Evolutionary conservation across 2,329 filamentous ascomycete genomes (phyloP), one percentile per base, ranked within the genome.

Genomic region (Chalara sp.): DNA sequence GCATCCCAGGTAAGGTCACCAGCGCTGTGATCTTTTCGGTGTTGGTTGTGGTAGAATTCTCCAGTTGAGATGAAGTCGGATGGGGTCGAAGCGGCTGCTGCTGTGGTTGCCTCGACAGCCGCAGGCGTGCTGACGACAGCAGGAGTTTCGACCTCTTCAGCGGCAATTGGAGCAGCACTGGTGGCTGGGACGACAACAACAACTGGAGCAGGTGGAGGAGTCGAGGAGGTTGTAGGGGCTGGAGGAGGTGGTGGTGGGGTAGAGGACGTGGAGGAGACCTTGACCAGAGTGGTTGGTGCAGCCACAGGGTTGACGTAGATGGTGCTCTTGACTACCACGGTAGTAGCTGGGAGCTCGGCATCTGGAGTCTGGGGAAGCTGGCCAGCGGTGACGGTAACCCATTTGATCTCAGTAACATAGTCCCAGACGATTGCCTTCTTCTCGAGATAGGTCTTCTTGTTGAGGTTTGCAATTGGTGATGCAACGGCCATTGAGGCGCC

Each of bases 1-100:
- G 72, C 64, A 61, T 84, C 77, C 86, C 88, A 97, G 47, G 63
- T 65, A 44, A 96, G 65, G 43, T 72, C 76, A 28, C 70, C 64
- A 35, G 81, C 82, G 13, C 84, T 85, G 78, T 96, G 89, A 74
- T 93, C 95, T 64, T 75, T 67, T 56, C 93, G 91, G 72, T 93
- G 88, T 48, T 85, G 63, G 73, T 96, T 96, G 83, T 97, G 93
- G 66, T 88, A 53, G 33, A 49, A 44, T 11, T 58, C 39, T 42
- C 47, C 49, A 32, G 58, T 49, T 1, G 57, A 56, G 28, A 47
- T 28, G 45, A 57, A 59, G 47, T 58, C 57, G 30, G 55, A 49
- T 32, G 47, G 48, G 51, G 57, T 12, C 8, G 43, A 11, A 2
- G 49, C 49, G 43, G 52, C 21, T 32, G 55, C 46, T 44, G 52